These are phyloP conservation scores for Citropsis articulata DNA, from an alignment of 345 rosid species.

Conservation along the genomic window DNA sequence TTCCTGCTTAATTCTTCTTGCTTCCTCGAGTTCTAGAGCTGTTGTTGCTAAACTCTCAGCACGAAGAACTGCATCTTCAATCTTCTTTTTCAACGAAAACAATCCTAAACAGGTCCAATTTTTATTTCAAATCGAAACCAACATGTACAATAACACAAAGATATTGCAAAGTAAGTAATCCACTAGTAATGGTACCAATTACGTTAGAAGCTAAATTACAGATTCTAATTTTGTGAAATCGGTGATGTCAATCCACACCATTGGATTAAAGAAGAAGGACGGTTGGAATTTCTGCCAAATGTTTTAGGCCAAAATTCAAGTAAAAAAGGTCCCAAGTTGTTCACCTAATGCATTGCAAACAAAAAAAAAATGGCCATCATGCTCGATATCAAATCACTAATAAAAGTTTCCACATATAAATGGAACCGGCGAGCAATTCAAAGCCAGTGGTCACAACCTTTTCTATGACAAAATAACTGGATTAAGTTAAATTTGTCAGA, in stretches of 20 bases:
- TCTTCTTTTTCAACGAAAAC: conserved; percentile 73
- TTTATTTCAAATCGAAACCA: background rate
- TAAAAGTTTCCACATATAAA: background rate
- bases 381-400: background rate
- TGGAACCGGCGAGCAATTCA: background rate
- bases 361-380: background rate
- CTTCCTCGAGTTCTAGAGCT: conserved; percentile 73
- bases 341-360: background rate
- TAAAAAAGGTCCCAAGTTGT: background rate
- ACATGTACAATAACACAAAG: background rate
- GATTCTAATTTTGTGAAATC: background rate
- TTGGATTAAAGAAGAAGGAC: background rate
- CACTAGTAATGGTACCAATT: background rate
- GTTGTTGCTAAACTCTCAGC: conserved; percentile 66
- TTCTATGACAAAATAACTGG: background rate
- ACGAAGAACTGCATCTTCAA: conserved; percentile 67
- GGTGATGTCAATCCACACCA: background rate
- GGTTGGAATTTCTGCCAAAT: background rate
- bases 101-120: conserved; percentile 39
- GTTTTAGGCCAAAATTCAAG: background rate
- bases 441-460: background rate
- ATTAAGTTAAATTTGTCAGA: background rate
- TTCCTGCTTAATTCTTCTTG: conserved; percentile 55
- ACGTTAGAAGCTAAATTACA: background rate
- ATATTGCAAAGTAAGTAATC: background rate